Conservation (phyloP, 2,329 filamentous ascomycete species). For the Arachnomyces sp. region DNA sequence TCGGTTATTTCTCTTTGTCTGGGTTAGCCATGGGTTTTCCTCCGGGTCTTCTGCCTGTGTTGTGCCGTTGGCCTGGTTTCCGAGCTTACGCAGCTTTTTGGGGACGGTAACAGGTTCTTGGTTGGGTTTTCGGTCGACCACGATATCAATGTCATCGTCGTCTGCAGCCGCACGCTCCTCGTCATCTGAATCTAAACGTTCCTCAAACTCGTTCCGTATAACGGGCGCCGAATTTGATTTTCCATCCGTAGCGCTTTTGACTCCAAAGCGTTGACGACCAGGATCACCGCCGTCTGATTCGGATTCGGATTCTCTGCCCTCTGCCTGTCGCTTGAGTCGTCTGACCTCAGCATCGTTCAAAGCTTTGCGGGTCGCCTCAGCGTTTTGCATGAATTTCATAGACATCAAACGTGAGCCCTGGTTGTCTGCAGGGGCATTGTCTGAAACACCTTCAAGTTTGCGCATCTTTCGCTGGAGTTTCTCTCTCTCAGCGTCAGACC, state of each 20-base stretch:
- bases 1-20: slow-evolving; percentile 17
- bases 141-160: slow-evolving; percentile 29
- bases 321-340: slow-evolving; percentile 52
- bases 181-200: slow-evolving; percentile 45
- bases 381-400: slow-evolving; percentile 92
- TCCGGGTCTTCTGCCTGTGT: slow-evolving; percentile 13
- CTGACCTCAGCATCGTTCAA: slow-evolving; percentile 70
- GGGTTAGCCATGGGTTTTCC: slow-evolving; percentile 30
- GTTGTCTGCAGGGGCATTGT: slow-evolving; percentile 32
- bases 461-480: slow-evolving; percentile 35
- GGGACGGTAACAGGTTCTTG: slow-evolving; percentile 8
- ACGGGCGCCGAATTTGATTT: slow-evolving; percentile 20
- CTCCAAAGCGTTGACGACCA: slow-evolving; percentile 50
- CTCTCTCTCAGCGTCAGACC: slow-evolving; percentile 27
- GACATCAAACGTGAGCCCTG: slow-evolving; percentile 57
- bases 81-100: slow-evolving; percentile 14
- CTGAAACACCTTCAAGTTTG: slow-evolving; percentile 43
- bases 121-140: slow-evolving; percentile 20
- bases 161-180: slow-evolving; percentile 23
- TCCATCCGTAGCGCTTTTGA: slow-evolving; percentile 23
- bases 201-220: slow-evolving; percentile 53
- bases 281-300: slow-evolving; percentile 46
- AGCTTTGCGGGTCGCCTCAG: slow-evolving; percentile 67
- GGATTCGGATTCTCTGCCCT: slow-evolving; percentile 50
- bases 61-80: slow-evolving; percentile 6